Base-by-base conservation (phyloP, 2,329 filamentous ascomycete species). In the Seiridium unicorne region DNA sequence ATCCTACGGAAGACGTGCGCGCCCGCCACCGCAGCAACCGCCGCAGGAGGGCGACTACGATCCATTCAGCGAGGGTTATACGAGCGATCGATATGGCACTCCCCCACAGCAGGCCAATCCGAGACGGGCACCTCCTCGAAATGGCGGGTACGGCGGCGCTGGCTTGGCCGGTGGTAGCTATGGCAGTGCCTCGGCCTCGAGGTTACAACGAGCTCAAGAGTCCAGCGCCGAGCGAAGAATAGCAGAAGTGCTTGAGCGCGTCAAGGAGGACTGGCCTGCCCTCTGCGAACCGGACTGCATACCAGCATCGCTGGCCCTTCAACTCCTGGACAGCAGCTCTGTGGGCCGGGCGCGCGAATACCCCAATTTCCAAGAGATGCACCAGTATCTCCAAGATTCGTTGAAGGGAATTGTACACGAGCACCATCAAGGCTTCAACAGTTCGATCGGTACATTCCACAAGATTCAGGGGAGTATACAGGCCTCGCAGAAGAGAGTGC, bases 371-470 rank as follows among this genome's bases (percentile, higher is more conserved):
- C 84, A 91, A 70, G 82, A 89, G 65, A 93, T 92, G 51, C 92
- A 97, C 73, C 82, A 87, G 65, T 92, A 95, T 72, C 85, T 99
- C n/a, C 93, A 99, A 72, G 89, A 90, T 68, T 93, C 94, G 8
- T 82, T 99, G 60, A 97, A 97, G 75, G 88, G 89, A 40, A 97
- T 99, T 68, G 95, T 99, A 34, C 97, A 99, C 74, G 94, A 99
- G 77, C 94, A 99, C 72, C 94, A 99, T 72, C 95, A 99, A 75
- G 96, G 95, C 51, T 99, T 99, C 83, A 99, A 98, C 77, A 97
- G 92, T 75, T 97, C 94, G 55, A 98, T 99, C 64, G 95, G 94
- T 74, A 98, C 94, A 26, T 99, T 98, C 72, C 96, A 99, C 80
- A 97, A 96, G 76, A 99, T 99, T 63, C 95, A 99, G 74, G 87